Evolutionary conservation across 129 eudicot species (phyloP), one percentile per base, ranked within the genome.

Genomic region (Rutidosis leptorrhynchoides): DNA sequence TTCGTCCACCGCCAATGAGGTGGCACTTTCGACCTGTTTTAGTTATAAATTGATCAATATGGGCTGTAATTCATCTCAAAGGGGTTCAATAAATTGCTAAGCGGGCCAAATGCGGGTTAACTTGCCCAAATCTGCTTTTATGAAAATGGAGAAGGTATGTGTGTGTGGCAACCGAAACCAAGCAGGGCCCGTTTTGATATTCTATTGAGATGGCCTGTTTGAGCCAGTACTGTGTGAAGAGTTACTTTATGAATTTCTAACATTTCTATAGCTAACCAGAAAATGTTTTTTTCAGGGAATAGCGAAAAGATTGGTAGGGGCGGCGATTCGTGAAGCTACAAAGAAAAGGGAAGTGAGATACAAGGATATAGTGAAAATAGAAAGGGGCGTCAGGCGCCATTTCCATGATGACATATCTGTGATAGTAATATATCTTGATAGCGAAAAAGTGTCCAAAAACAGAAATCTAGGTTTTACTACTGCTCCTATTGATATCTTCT

Each of bases 341-440:
- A 92, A 83, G 85, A 92, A 92, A 75, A 78, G 85, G 78, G 96
- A 88, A 66, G 67, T 92, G 74, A 88, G 95, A 56, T 88, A 85
- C 80, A 74, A 71, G 60, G 95, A 88, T 62, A 77, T 92, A 15
- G 78, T 76, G 80, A 85, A 88, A 48, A 85, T 88, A 15, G 91
- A 86, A 64, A 82, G 73, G 77, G 96, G 98, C 16, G 63, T 74
- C 2, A 74, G 98, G 62, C 84, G 98, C 2, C 84, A 82, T 71
- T 88, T 83, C 55, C 95, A 88, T 24, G 98, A 88, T 45, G 98
- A 92, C 54, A 92, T 92, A 45, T 83, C 96, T n/a, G 98, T 92
- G 16, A 71, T 92, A 6, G 96, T 92, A 17, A 74, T 93, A 2
- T 93, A 81, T 73, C 95, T 93, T 23, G 96, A 93, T 75, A 85